These are phyloP conservation scores for Sonneratia caseolaris DNA, from an alignment of 345 rosid genomes.

Conservation along the genomic window DNA sequence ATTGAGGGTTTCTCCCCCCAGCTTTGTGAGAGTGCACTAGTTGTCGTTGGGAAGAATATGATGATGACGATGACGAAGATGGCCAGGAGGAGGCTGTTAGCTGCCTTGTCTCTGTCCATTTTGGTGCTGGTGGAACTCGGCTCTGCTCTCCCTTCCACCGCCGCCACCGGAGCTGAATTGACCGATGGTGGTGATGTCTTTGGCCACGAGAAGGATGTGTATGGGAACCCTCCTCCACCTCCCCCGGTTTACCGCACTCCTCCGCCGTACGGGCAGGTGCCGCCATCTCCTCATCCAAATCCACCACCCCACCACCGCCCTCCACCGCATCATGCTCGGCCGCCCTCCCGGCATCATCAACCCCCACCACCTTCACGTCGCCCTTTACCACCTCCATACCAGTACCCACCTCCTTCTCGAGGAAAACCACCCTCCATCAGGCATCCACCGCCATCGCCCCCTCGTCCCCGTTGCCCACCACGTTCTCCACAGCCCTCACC, in stretches of 20 bases:
- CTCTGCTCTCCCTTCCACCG: background rate
- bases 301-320: background rate
- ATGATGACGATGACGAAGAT: background rate
- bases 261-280: background rate
- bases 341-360: background rate
- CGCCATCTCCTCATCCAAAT: too few relatives aligned
- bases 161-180: background rate
- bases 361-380: slow-evolving; percentile 5
- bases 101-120: background rate
- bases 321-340: background rate
- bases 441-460: background rate
- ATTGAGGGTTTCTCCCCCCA: background rate
- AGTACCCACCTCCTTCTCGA: too few relatives aligned
- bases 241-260: background rate
- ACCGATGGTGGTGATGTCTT: background rate
- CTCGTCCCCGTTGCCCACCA: background rate
- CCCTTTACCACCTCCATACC: background rate
- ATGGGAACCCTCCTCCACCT: slow-evolving; percentile 6
- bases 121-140: background rate
- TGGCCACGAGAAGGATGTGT: background rate
- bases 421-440: background rate
- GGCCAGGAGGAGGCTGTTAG: background rate
- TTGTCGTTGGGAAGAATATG: background rate
- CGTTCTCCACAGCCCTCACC: background rate
- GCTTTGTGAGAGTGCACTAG: too few relatives aligned